Conservation (phyloP, 140 eudicot genomes). For the Oenanthe javanica region DNA sequence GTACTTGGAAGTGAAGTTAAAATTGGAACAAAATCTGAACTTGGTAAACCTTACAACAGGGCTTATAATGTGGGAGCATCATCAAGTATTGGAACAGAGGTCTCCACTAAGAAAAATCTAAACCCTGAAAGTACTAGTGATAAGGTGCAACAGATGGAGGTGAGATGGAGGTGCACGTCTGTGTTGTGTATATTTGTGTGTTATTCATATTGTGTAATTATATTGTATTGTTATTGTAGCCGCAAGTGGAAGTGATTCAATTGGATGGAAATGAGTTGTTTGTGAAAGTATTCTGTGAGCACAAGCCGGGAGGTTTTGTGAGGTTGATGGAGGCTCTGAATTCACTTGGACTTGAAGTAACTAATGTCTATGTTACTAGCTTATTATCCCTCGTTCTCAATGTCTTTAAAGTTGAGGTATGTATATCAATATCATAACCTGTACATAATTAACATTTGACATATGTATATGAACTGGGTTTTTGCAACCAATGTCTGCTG, state of each 20-base stretch:
- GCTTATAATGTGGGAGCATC: slow-evolving; percentile 30
- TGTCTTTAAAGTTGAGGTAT: slow-evolving; percentile 86
- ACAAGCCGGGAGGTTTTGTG: slow-evolving; percentile 81
- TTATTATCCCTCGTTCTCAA: slow-evolving; percentile 68
- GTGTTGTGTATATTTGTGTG: neutral
- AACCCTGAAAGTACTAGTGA: slow-evolving; percentile 38
- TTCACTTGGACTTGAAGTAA: slow-evolving; percentile 70
- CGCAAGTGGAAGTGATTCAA: slow-evolving; percentile 85
- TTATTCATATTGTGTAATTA: neutral
- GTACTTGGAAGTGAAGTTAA: slow-evolving; percentile 34
- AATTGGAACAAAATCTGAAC: slow-evolving; percentile 29
- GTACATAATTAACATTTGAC: neutral
- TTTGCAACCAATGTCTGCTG: neutral
- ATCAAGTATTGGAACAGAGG: slow-evolving; percentile 21
- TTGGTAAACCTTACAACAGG: slow-evolving; percentile 27
- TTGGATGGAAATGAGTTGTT: slow-evolving; percentile 85
- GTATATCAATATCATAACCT: neutral
- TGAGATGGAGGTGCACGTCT: slow-evolving; percentile 1
- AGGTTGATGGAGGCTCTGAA: slow-evolving; percentile 71
- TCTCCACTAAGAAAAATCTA: slow-evolving; percentile 26
- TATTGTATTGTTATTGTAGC: slow-evolving; percentile 28
- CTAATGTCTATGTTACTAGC: slow-evolving; percentile 73
- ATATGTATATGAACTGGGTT: neutral
- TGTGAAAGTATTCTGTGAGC: slow-evolving; percentile 95
- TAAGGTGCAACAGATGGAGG: slow-evolving; percentile 96